A percentile compares a stretch with the other conserved stretches of the same genome.
Conservation (phyloP, 116 monocot genomes). For the Phalaenopsis hybrid region DNA sequence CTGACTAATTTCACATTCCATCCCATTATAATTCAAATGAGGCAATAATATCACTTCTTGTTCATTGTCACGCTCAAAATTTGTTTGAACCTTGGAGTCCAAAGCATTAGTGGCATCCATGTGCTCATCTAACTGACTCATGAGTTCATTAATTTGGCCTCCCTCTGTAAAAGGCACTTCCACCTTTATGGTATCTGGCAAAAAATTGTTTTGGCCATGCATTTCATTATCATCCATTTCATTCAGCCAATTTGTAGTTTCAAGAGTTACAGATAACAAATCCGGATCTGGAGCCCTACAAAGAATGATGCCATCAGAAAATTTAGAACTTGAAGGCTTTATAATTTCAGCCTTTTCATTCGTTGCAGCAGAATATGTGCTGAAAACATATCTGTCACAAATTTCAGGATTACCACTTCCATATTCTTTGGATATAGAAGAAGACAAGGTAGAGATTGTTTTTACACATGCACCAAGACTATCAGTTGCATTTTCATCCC, state of each 20-base stretch:
- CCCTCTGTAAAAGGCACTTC: conserved; percentile 17
- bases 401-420: background rate
- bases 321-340: conserved; percentile 27
- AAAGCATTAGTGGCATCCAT: conserved; percentile 68
- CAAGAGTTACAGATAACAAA: conserved; percentile 12
- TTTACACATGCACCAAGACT: background rate
- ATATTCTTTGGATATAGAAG: conserved; percentile 1
- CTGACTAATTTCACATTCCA: conserved; percentile 7
- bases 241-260: conserved; percentile 14
- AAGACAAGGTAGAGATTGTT: background rate
- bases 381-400: background rate
- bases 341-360: conserved; percentile 66
- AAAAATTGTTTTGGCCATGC: conserved; percentile 23
- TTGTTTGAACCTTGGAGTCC: conserved; percentile 59
- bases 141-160: conserved; percentile 42
- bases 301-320: conserved; percentile 10
- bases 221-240: conserved; percentile 12
- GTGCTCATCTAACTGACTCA: conserved; percentile 62
- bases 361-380: conserved; percentile 47
- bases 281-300: conserved; percentile 31
- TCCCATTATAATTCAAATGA: background rate
- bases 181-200: conserved; percentile 15
- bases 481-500: background rate
- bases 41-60: conserved; percentile 24
- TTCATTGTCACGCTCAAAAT: conserved; percentile 48